Conservation (phyloP, 495 filamentous ascomycete species). For the Xylaria longipes region DNA sequence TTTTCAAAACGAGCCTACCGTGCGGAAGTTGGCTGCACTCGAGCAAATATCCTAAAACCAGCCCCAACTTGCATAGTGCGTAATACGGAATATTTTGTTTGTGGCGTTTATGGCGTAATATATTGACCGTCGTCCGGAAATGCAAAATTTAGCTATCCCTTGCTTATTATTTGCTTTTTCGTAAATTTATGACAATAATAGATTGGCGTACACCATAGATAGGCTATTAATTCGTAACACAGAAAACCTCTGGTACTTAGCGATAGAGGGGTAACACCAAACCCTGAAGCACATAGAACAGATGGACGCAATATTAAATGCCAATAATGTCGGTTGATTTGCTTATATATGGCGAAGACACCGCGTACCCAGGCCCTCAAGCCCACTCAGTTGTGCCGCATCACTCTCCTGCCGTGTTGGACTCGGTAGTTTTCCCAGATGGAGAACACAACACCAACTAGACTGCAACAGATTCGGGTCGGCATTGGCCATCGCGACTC, state of each 20-base stretch:
- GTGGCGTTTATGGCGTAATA: no score
- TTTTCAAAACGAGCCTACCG: no score
- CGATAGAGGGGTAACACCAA: not conserved
- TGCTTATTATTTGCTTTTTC: no score
- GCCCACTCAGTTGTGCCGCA: not conserved
- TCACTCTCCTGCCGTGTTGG: not conserved
- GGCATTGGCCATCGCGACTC: not conserved
- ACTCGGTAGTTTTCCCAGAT: not conserved
- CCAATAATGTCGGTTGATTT: not conserved
- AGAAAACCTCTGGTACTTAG: not conserved
- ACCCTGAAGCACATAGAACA: not conserved
- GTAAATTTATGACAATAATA: no score
- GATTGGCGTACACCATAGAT: no score
- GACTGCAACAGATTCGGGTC: not conserved
- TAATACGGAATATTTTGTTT: no score
- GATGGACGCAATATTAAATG: not conserved
- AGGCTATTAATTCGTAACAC: not conserved
- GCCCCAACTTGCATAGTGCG: no score
- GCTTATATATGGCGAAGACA: not conserved
- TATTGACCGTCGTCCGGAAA: no score
- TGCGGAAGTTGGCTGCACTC: no score
- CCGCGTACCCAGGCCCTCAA: not conserved
- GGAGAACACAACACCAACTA: not conserved
- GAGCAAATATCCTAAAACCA: no score
- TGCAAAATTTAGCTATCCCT: no score